Conservation (phyloP, 176 grass and related monocot genomes). For the Zea luxurians region DNA sequence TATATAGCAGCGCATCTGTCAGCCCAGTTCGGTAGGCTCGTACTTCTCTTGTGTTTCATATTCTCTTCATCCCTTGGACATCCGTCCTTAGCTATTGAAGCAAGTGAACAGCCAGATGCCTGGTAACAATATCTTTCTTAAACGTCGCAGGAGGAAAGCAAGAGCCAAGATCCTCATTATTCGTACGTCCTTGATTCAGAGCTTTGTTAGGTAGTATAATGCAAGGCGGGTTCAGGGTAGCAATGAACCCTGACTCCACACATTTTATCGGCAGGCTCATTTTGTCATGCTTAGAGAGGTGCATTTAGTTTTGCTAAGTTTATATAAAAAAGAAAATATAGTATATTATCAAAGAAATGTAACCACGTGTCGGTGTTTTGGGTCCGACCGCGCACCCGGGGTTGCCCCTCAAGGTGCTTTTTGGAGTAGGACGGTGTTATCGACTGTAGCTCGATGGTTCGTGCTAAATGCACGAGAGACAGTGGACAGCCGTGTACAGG, state of each 20-base stretch:
- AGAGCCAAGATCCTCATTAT: background rate
- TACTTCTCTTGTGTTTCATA: background rate
- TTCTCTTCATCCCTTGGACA: background rate
- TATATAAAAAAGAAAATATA: background rate
- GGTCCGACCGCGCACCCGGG: too few species aligned
- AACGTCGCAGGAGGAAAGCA: background rate
- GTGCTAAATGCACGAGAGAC: too few species aligned
- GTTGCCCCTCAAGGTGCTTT: too few species aligned
- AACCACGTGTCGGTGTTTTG: too few species aligned
- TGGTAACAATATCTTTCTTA: background rate
- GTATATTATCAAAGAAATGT: too few species aligned
- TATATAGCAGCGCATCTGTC: background rate
- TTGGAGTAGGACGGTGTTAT: too few species aligned
- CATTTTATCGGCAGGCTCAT: too few species aligned
- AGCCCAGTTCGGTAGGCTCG: background rate
- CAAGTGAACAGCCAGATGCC: conserved; percentile 13
- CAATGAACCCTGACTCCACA: background rate
- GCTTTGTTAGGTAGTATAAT: background rate
- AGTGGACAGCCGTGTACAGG: too few species aligned
- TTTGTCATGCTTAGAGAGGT: too few species aligned
- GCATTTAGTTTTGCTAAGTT: background rate
- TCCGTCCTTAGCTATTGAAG: background rate
- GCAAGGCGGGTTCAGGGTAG: background rate
- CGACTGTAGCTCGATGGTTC: too few species aligned
- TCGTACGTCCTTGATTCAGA: background rate